These are phyloP conservation scores for Argentina anserina DNA, from an alignment of 306 rosid genomes.

Conservation along the genomic window DNA sequence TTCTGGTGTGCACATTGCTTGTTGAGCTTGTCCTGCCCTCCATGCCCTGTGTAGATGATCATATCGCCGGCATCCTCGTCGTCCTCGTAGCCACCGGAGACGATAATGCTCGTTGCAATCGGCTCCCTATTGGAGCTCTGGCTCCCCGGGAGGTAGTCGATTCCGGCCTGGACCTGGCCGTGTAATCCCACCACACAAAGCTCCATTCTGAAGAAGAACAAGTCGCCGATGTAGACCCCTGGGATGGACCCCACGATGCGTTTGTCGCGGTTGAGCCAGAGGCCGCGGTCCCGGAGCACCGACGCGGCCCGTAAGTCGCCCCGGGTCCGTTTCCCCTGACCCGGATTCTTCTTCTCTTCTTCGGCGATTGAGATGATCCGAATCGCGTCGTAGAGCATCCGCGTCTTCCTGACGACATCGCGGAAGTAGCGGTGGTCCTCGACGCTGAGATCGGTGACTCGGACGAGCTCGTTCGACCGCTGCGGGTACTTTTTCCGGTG, in stretches of 20 bases:
- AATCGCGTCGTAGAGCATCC: conserved; percentile 78
- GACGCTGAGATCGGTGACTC: conserved; percentile 54
- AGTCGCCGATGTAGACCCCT: conserved; percentile 75
- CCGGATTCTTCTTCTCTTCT: conserved; percentile 41
- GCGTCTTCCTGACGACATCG: conserved; percentile 48
- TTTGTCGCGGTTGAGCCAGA: conserved; percentile 89
- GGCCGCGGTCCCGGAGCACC: conserved; percentile 50
- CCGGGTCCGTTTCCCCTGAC: conserved; percentile 29
- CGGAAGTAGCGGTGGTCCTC: conserved; percentile 65
- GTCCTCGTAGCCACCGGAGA: conserved; percentile 92
- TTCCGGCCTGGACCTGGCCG: conserved; percentile 91
- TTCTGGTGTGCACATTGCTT: conserved; percentile 77
- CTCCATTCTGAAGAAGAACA: conserved; percentile 83
- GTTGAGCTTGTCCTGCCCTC: conserved; percentile 78
- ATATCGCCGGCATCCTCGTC: conserved; percentile 81
- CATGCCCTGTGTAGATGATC: conserved; percentile 86
- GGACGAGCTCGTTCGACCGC: conserved; percentile 62
- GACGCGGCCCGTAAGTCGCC: conserved; percentile 66
- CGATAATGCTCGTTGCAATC: conserved; percentile 86
- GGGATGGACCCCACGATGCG: conserved; percentile 91
- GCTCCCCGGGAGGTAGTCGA: conserved; percentile 74
- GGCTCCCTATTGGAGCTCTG: conserved; percentile 90
- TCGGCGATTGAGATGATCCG: conserved; percentile 46
- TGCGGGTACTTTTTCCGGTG: conserved; percentile 23
- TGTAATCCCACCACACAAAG: conserved; percentile 83